Evolutionary conservation across 2,329 filamentous ascomycete genomes (phyloP), one percentile per base, ranked within the genome.

Genomic region (Monilinia fructicola): DNA sequence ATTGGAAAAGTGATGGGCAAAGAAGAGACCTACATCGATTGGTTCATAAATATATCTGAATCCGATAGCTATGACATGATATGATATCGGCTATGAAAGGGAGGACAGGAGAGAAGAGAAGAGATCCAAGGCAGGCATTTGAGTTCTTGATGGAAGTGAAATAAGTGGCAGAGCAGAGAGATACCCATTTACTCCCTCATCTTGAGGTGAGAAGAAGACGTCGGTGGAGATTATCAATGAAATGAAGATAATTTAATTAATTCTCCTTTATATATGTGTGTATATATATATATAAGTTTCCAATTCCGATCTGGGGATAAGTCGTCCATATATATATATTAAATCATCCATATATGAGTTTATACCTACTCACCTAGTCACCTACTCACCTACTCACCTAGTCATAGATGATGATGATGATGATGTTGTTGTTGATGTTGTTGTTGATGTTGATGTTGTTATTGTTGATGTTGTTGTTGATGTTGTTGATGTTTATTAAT

Each of bases 401-500:
- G 5, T 35, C 31, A 35, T 35, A 35, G 31, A 35, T 35, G 31
- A 35, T 35, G 31, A 31, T 31, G 28, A 6, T 31, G 31, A 35
- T 35, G 31, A 35, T 35, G 31, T 3, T 31, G 31, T 6, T 35
- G 31, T 6, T 35, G 28, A 31, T 31, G 28, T 3, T 35, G 31
- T 3, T 31, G 31, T 7, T 35, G 31, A 35, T 35, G 31, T 7
- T 35, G 31, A 46, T 23, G 44, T n/a, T n/a, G 28, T 35, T 55
- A 42, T 23, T 60, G 58, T 50, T 60, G 48, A 50, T 60, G n/a
- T 50, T 21, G n/a, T n/a, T n/a, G n/a, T n/a, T n/a, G 28, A 38
- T 55, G 56, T 23, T 60, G 58, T 50, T 60, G 48, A 50, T 60
- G n/a, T 50, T 21, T n/a, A 48, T 9, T 50, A 60, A 48, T 60